A percentile compares a stretch with the other conserved stretches of the same genome.
Evolutionary conservation across 2,329 filamentous ascomycete genomes (phyloP).

Genomic region (Talaromyces amestolkiae): DNA sequence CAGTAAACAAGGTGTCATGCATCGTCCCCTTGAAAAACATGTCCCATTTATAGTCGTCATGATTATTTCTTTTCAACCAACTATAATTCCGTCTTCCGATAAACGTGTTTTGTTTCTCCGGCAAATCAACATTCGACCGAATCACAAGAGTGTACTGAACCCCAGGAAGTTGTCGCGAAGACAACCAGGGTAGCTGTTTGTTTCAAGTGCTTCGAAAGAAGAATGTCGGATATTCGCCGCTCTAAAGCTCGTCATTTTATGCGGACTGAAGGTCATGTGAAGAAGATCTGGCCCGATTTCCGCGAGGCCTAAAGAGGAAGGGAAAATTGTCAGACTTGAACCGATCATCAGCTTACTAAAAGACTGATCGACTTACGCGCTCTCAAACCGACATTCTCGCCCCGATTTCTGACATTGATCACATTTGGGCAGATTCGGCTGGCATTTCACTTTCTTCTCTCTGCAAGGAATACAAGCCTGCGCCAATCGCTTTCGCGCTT

Average conservation of each 20-base stretch:
- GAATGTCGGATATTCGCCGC: neutral
- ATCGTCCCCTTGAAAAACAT: too few relatives aligned
- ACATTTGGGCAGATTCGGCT: slow-evolving; percentile 82
- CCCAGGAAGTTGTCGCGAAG: neutral
- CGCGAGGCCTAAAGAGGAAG: slow-evolving; percentile 31
- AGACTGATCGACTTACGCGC: slow-evolving; percentile 62
- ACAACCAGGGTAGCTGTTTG: neutral
- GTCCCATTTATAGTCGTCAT: neutral
- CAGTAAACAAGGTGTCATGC: too few relatives aligned
- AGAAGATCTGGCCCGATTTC: slow-evolving; percentile 21
- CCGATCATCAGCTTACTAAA: neutral
- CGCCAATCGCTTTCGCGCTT: slow-evolving; percentile 83
- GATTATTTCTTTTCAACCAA: neutral
- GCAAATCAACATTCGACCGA: too few relatives aligned
- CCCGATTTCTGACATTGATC: slow-evolving; percentile 92
- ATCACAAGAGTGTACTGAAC: neutral
- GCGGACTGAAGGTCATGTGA: slow-evolving; percentile 17
- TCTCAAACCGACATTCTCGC: slow-evolving; percentile 78
- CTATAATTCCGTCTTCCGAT: neutral
- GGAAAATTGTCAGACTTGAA: neutral
- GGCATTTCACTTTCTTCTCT: slow-evolving; percentile 97
- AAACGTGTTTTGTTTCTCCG: neutral
- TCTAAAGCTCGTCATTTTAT: neutral
- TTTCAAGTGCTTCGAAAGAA: neutral
- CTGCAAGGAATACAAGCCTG: slow-evolving; percentile 91